Conservation (phyloP, 805 yeast species). For the Kuraishia cidri region DNA sequence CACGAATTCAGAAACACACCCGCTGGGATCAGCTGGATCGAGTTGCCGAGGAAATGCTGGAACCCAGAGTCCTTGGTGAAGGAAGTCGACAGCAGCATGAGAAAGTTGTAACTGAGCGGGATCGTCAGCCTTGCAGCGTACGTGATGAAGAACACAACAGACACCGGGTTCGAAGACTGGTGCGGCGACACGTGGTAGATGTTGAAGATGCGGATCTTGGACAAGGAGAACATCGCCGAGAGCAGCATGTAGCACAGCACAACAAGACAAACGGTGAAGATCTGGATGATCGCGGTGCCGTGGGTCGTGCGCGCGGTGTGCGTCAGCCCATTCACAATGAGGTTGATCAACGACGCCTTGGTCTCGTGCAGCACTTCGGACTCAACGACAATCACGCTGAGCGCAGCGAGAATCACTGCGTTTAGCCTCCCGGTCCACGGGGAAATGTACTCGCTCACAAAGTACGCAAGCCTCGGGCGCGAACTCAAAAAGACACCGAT, state of each 20-base stretch:
- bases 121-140: constrained; percentile 77
- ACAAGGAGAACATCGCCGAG: constrained; percentile 57
- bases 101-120: constrained; percentile 73
- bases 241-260: constrained; percentile 59
- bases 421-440: constrained; percentile 36
- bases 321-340: constrained; percentile 12
- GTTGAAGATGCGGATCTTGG: constrained; percentile 63
- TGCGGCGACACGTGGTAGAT: constrained; percentile 65
- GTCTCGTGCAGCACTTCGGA: constrained; percentile 74
- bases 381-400: constrained; percentile 52
- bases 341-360: constrained; percentile 50
- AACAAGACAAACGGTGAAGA: constrained; percentile 31
- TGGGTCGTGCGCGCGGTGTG: background rate
- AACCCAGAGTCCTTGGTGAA: constrained; percentile 33
- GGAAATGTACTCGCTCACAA: constrained; percentile 28
- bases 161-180: constrained; percentile 63
- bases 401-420: constrained; percentile 29
- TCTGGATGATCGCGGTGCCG: constrained; percentile 9
- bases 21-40: constrained; percentile 66
- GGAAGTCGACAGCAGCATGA: constrained; percentile 44
- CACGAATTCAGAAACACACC: constrained; percentile 65
- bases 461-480: constrained; percentile 32
- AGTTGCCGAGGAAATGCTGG: constrained; percentile 66
- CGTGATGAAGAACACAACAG: constrained; percentile 69
- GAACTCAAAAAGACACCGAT: constrained; percentile 15